phyloP scores from a whole-genome alignment of 371 early-diverging fungal genomes.

The Mucor circinelloides region DNA sequence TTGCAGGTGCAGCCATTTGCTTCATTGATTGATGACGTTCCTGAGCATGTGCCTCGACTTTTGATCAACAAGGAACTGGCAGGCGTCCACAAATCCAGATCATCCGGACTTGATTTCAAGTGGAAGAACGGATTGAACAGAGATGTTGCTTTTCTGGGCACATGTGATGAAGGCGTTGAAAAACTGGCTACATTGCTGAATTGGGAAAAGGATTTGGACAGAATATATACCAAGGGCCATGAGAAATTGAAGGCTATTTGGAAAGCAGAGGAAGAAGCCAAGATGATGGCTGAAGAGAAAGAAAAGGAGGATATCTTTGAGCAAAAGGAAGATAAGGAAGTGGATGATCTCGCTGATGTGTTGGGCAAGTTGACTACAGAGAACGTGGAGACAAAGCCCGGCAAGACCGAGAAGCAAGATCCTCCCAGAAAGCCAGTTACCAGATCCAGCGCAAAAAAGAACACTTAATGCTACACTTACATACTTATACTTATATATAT shows the following conservation, averaged over 20 bases:
- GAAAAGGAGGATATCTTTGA: conserved; percentile 31
- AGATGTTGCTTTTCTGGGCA: conserved; percentile 77
- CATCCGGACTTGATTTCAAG: conserved; percentile 83
- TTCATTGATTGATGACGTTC: conserved; percentile 69
- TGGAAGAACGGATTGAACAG: conserved; percentile 67
- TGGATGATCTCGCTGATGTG: conserved; percentile 36
- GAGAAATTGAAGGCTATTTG: conserved; percentile 51
- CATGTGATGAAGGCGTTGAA: conserved; percentile 81
- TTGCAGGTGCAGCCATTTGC: conserved; percentile 90
- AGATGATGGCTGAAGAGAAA: conserved; percentile 33
- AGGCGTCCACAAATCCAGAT: conserved; percentile 52
- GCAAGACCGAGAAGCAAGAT: conserved; percentile 18
- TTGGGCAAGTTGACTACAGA: conserved; percentile 34
- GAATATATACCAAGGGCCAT: conserved; percentile 32
- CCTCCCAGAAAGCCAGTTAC: not conserved
- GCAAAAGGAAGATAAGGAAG: conserved; percentile 34
- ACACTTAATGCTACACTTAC: not conserved
- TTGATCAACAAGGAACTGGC: conserved; percentile 87
- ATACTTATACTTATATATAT: not conserved
- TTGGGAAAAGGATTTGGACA: conserved; percentile 50
- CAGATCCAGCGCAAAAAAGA: not conserved
- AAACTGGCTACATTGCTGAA: conserved; percentile 50
- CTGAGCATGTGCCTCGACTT: conserved; percentile 72
- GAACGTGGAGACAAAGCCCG: conserved; percentile 2
- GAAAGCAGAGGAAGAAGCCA: conserved; percentile 35